phyloP scores from a whole-genome alignment of 1,284 basidiomycete genomes.

The Pascua guehoae region DNA sequence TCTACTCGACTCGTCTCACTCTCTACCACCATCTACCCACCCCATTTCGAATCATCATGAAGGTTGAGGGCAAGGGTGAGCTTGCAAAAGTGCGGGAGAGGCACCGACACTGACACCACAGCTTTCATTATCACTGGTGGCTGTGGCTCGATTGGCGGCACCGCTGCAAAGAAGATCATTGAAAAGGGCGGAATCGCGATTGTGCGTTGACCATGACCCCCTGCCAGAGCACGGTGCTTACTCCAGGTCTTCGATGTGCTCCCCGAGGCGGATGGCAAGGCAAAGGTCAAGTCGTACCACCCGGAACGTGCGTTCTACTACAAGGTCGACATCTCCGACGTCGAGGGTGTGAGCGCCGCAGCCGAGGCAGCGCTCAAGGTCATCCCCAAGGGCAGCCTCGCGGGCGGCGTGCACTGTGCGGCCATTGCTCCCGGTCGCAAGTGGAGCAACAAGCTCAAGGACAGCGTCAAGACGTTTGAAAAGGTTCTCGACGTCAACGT shows the following conservation, averaged over 20 bases:
- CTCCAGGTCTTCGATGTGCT: slow-evolving; percentile 21
- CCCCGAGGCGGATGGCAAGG: slow-evolving; percentile 15
- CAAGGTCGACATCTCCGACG: slow-evolving; percentile 20
- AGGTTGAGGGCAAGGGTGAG: slow-evolving; percentile 15
- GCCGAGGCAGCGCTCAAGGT: slow-evolving; percentile 12
- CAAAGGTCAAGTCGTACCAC: slow-evolving; percentile 17
- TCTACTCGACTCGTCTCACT: neutral
- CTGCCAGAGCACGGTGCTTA: too few species aligned
- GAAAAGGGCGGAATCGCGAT: slow-evolving; percentile 19
- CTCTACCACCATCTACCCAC: neutral
- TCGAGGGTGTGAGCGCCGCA: slow-evolving; percentile 8
- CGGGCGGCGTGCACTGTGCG: slow-evolving; percentile 33
- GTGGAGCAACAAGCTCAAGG: slow-evolving; percentile 19
- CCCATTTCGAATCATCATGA: slow-evolving; percentile 3
- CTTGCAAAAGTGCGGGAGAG: neutral
- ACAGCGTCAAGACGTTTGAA: slow-evolving; percentile 18
- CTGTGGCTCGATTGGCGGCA: slow-evolving; percentile 26
- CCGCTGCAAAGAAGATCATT: slow-evolving; percentile 20
- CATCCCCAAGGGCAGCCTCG: slow-evolving; percentile 26
- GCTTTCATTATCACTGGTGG: slow-evolving; percentile 31
- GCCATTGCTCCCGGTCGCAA: slow-evolving; percentile 20
- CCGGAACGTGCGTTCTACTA: slow-evolving; percentile 22
- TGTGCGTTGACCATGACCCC: neutral
- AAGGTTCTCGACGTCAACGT: slow-evolving; percentile 29
- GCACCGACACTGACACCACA: neutral